Evolutionary conservation across 2,329 filamentous ascomycete genomes (phyloP), one percentile per base, ranked within the genome.

Genomic region (Pyrenochaeta sp.): DNA sequence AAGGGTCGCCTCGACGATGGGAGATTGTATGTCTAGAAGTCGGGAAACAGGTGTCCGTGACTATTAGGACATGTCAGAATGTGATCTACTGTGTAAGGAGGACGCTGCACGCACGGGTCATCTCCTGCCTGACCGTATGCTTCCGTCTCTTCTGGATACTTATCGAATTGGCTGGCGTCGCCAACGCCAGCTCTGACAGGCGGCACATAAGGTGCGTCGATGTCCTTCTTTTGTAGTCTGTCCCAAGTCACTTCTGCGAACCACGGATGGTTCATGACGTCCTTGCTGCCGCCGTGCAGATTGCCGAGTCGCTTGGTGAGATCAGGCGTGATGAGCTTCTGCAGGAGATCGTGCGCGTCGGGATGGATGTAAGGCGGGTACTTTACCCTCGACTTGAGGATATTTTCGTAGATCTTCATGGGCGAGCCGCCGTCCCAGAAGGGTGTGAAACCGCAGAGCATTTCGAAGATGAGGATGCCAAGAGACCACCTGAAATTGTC

Each of bases 321-420:
- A 76, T 99, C 95, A 36, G 91, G 87, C 27, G 95, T 99, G 79
- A 99, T 98, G 69, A 99, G 85, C 69, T 93, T 91, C 73, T 95
- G 90, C 36, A 99, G 87, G 56, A 99, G 84, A 77, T 98, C 91
- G 75, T 97, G 93, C 0, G 95, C 95, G 75, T 98, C 95, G 1
- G 91, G 89, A 75, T 98, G 92, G 72, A 99, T 91, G 77, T 98
- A 99, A 5, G 91, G 90, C 52, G 95, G 95, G 77, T 98, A 99
- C 81, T 97, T 98, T 79, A 99, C 91, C 71, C 91, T 90, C 59
- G 94, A 95, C 74, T 93, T 93, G 64, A 99, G 86, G 72, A 99
- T 99, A 78, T 99, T 99, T 82, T 99, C 95, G 81, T 99, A 99
- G 73, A 99, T 99, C 81, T 97, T 97, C 88, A 99, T 96, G 2